These are phyloP conservation scores for Porodaedalea pini DNA, from an alignment of 1,284 basidiomycete genomes.

Conservation along the genomic window DNA sequence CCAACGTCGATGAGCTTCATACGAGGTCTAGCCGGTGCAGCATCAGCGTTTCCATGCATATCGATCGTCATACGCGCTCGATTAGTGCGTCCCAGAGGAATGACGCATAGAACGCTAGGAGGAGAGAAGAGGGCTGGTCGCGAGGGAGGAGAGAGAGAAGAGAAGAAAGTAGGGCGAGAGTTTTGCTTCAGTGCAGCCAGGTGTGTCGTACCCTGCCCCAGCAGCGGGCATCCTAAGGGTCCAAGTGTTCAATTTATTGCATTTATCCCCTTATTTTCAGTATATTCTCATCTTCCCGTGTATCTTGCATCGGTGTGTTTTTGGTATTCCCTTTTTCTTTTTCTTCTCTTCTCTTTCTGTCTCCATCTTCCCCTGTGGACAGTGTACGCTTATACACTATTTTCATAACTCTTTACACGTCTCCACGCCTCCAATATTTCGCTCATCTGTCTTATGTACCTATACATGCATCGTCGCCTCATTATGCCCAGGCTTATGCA, in stretches of 20 bases:
- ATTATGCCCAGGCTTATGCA: too few relatives aligned
- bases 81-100: background rate
- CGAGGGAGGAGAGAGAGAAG: background rate
- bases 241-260: too few relatives aligned
- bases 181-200: background rate
- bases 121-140: background rate
- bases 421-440: background rate
- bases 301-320: conserved; percentile 5
- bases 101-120: background rate
- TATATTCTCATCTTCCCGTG: background rate
- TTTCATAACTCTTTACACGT: background rate
- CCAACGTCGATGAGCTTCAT: too few relatives aligned
- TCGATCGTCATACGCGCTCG: background rate
- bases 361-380: background rate
- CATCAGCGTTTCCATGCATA: background rate
- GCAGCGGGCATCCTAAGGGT: too few relatives aligned
- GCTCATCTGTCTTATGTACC: background rate
- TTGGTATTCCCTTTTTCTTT: background rate
- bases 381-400: conserved; percentile 3
- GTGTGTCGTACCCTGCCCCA: too few relatives aligned
- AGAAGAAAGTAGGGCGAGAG: background rate
- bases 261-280: background rate
- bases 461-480: too few relatives aligned
- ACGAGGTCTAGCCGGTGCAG: background rate
- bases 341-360: background rate